phyloP scores from a whole-genome alignment of 2,329 filamentous ascomycete species.

The Monosporascus sp. region DNA sequence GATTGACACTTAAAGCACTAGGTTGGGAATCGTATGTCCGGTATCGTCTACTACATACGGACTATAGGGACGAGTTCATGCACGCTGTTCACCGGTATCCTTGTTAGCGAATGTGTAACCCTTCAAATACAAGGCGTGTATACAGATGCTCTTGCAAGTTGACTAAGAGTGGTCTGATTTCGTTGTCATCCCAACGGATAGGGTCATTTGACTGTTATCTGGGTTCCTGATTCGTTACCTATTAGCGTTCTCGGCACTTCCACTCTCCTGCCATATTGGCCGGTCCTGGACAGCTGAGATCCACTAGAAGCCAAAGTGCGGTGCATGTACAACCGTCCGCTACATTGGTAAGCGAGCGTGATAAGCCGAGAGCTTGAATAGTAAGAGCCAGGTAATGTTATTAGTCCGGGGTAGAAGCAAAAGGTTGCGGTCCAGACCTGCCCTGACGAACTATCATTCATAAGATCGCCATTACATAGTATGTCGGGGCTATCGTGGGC shows the following conservation, averaged over 20 bases:
- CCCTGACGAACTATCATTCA: background rate
- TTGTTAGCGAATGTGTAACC: background rate
- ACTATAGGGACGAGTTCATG: background rate
- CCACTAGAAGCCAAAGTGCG: background rate
- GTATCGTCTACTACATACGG: background rate
- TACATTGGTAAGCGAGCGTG: background rate
- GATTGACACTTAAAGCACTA: no score
- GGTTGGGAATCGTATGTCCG: no score
- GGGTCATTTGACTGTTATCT: background rate
- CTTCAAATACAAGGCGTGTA: background rate
- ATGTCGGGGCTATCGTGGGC: background rate
- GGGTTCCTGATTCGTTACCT: background rate
- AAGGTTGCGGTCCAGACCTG: background rate
- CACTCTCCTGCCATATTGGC: background rate
- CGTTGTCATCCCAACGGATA: background rate
- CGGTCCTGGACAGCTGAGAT: background rate
- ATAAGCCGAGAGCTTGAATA: background rate
- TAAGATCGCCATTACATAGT: background rate
- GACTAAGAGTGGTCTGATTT: background rate
- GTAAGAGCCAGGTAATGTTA: background rate
- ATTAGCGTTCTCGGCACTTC: background rate
- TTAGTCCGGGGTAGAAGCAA: background rate
- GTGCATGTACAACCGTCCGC: background rate
- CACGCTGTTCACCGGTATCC: background rate
- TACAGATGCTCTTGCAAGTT: background rate